Evolutionary conservation across 2,329 filamentous ascomycete genomes (phyloP).

Genomic region (Pestalotiopsis sp.): DNA sequence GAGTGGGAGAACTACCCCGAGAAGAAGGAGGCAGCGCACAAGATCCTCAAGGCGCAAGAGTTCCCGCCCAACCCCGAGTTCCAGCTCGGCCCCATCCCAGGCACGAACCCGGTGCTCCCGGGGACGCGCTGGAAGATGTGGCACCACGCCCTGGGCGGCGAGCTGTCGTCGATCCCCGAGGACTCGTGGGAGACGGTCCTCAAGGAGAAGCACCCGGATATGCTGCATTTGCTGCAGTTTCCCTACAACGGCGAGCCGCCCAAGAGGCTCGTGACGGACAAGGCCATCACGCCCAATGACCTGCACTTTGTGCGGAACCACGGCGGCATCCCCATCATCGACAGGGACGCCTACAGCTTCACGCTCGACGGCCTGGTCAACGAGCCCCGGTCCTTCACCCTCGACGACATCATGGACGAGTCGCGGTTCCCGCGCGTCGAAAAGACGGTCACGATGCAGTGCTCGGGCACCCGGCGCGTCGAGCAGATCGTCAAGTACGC

Average conservation of each 20-base stretch:
- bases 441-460: conserved; percentile 65
- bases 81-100: conserved; percentile 54
- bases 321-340: conserved; percentile 68
- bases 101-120: conserved; percentile 56
- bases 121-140: conserved; percentile 59
- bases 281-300: conserved; percentile 57
- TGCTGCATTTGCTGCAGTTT: conserved; percentile 63
- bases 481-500: conserved; percentile 67
- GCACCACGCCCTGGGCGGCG: conserved; percentile 52
- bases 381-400: conserved; percentile 53
- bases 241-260: conserved; percentile 66
- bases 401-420: conserved; percentile 63
- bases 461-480: conserved; percentile 66
- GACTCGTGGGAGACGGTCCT: conserved; percentile 58
- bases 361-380: conserved; percentile 62
- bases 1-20: conserved; percentile 72
- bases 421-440: conserved; percentile 57
- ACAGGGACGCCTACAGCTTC: conserved; percentile 53
- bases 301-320: conserved; percentile 70
- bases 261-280: conserved; percentile 53
- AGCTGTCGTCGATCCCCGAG: conserved; percentile 49
- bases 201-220: conserved; percentile 58
- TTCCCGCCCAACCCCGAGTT: conserved; percentile 55
- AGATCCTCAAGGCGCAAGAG: conserved; percentile 52
- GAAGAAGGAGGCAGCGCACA: conserved; percentile 60